A percentile compares a stretch with the other conserved stretches of the same genome.
These are phyloP conservation scores for Jasminum sambac DNA, from an alignment of 257 asterid species.

Conservation along the genomic window DNA sequence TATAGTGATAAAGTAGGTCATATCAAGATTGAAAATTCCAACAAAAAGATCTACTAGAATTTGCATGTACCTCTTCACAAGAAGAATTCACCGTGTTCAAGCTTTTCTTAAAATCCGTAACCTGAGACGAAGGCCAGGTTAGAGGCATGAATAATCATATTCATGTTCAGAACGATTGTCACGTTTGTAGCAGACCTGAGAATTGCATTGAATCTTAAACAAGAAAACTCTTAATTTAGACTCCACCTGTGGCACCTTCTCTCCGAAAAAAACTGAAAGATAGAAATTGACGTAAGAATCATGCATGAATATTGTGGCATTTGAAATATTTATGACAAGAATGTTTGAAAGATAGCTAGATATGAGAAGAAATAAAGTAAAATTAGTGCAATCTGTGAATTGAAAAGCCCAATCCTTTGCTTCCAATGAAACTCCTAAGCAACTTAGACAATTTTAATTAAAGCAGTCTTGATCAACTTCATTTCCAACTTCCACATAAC, in stretches of 20 bases:
- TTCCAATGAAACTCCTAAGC: no score
- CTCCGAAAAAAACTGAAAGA: slow-evolving; percentile 93
- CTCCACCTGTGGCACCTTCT: slow-evolving; percentile 99
- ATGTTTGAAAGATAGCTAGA: neutral
- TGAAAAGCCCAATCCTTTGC: no score
- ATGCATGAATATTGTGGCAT: neutral
- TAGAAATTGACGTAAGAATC: slow-evolving; percentile 8
- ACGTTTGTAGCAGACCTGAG: slow-evolving; percentile 64
- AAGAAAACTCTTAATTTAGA: slow-evolving; percentile 91
- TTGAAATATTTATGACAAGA: neutral
- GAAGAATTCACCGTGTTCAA: slow-evolving; percentile 81
- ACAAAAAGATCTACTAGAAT: slow-evolving; percentile 18
- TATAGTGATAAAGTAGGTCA: slow-evolving; percentile 27
- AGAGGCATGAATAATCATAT: slow-evolving; percentile 26
- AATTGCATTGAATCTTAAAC: slow-evolving; percentile 90
- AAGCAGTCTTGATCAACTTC: no score
- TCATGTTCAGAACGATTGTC: slow-evolving; percentile 27
- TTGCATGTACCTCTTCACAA: slow-evolving; percentile 81
- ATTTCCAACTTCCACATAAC: no score
- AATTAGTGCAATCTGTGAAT: neutral
- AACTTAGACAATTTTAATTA: no score
- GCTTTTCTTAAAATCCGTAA: slow-evolving; percentile 77
- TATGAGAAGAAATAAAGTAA: neutral
- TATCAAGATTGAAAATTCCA: slow-evolving; percentile 13
- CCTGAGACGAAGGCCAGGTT: slow-evolving; percentile 45